A percentile compares a stretch with the other conserved stretches of the same genome.
phyloP scores from a whole-genome alignment of 1,284 basidiomycete species.

The Schizophyllum commune region DNA sequence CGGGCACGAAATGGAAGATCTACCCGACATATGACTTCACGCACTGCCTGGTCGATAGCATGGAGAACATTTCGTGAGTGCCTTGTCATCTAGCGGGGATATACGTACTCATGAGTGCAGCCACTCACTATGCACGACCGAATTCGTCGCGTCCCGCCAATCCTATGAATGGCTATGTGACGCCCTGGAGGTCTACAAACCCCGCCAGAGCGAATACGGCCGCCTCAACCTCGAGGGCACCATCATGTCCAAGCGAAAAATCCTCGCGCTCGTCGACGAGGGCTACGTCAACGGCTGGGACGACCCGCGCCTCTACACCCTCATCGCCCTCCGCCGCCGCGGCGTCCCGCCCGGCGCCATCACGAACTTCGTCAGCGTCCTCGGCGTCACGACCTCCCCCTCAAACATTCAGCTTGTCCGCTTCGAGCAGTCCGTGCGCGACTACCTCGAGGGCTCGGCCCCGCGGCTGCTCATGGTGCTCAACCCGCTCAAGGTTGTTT shows the following conservation, averaged over 20 bases:
- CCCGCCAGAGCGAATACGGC: slow-evolving; percentile 97
- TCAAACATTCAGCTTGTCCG: slow-evolving; percentile 84
- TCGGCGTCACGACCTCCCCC: slow-evolving; percentile 87
- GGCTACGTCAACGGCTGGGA: slow-evolving; percentile 91
- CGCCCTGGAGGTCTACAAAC: slow-evolving; percentile 93
- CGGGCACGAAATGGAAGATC: slow-evolving; percentile 87
- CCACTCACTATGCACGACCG: slow-evolving; percentile 95
- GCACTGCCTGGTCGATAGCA: slow-evolving; percentile 96
- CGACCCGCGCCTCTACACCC: slow-evolving; percentile 96
- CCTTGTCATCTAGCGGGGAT: neutral
- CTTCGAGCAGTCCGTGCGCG: slow-evolving; percentile 86
- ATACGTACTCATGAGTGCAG: slow-evolving; percentile 30
- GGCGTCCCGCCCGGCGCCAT: slow-evolving; percentile 96
- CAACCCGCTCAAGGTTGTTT: slow-evolving; percentile 83
- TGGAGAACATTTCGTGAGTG: slow-evolving; percentile 96
- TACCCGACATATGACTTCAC: slow-evolving; percentile 99
- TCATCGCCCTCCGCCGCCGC: slow-evolving; percentile 90
- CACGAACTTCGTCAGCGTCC: slow-evolving; percentile 83
- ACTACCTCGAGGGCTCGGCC: slow-evolving; percentile 85
- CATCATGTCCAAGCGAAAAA: slow-evolving; percentile 96
- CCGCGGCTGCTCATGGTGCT: slow-evolving; percentile 93
- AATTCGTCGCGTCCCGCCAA: slow-evolving; percentile 94
- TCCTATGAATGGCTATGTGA: slow-evolving; percentile 99
- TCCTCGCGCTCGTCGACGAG: slow-evolving; percentile 82
- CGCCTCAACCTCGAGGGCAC: slow-evolving; percentile 92